Evolutionary conservation across 305 asterid species (phyloP).

Genomic region (Fraxinus dipetala): DNA sequence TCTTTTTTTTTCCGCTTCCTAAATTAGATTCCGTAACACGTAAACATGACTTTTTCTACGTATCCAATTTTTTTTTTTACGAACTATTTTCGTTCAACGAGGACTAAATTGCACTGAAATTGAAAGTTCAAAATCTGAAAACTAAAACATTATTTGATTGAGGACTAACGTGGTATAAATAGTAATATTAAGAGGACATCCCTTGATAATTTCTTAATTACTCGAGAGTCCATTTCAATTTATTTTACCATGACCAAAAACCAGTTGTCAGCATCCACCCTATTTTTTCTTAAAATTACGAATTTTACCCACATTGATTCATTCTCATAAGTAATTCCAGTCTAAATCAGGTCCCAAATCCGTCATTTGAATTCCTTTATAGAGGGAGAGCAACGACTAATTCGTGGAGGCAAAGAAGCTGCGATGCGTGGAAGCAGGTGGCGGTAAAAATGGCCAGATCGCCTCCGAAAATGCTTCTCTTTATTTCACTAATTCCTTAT

Average conservation of each 20-base stretch:
- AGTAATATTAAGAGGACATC: background rate
- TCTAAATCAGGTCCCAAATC: background rate
- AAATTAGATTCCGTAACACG: background rate
- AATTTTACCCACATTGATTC: background rate
- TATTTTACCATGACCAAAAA: background rate
- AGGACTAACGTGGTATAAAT: background rate
- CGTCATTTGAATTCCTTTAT: background rate
- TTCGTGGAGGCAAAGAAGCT: conserved; percentile 43
- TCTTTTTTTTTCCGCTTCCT: background rate
- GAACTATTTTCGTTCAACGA: background rate
- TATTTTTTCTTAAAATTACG: background rate
- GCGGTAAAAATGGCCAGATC: conserved; percentile 45
- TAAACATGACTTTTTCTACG: background rate
- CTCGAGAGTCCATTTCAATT: background rate
- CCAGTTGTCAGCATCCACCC: background rate
- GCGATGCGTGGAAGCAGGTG: conserved; percentile 57
- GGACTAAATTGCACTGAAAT: background rate
- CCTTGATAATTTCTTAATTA: background rate
- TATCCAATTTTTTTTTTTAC: background rate
- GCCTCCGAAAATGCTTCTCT: conserved; percentile 36
- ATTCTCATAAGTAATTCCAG: background rate
- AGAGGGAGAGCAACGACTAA: background rate
- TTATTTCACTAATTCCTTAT: conserved; percentile 16
- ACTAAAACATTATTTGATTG: background rate
- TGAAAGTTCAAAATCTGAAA: background rate